Base-by-base conservation (phyloP, 106 monocot species). In the Triglochin maritima region DNA sequence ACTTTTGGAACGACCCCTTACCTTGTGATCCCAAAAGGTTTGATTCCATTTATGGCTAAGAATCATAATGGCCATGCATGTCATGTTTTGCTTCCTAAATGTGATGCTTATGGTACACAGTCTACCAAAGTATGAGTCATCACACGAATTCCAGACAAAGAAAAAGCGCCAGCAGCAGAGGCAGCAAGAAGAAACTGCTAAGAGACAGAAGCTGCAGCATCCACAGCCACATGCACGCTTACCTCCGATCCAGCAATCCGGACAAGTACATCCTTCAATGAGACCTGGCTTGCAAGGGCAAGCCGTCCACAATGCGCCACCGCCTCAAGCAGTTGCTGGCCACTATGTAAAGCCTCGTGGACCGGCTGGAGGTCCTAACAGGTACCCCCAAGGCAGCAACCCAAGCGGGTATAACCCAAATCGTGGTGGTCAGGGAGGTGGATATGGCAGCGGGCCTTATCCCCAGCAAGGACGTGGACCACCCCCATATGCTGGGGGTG, bases 1-100 rank as follows among this genome's bases (percentile, higher is more conserved):
- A 98, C 56, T 98, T 98, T 64, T 98, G 98, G 91, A 84, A 75
- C 11, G 98, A 98, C 58, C 98, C 98, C 0, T 74, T 92, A 56
- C 98, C 98, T 59, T 98, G 98, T 54, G 98, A 98, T 69, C 98
- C 98, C 13, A 91, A 91, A 84, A 98, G 98, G 98, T 92, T 47
- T 60, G 17, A 44, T 72, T 91, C 47, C 86, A 17, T 11, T 50
- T 10, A 3, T 52, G 5, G 6, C 6, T 53, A 7, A 66, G 4
- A 51, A 50, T 4, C 41, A 29, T 14, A 66, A 41, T 53, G 4
- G 17, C 13, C 17, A n/a, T 16, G 44, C 48, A 12, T 64, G 6
- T 50, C 41, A 46, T 43, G 46, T 44, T 15, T 63, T 49, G 29
- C 17, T 3, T 50, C 50, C 50, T 44, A 59, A 47, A 12, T 16